Base-by-base conservation (phyloP, 1,139 yeast genomes). In the Magnusiomyces sp. region DNA sequence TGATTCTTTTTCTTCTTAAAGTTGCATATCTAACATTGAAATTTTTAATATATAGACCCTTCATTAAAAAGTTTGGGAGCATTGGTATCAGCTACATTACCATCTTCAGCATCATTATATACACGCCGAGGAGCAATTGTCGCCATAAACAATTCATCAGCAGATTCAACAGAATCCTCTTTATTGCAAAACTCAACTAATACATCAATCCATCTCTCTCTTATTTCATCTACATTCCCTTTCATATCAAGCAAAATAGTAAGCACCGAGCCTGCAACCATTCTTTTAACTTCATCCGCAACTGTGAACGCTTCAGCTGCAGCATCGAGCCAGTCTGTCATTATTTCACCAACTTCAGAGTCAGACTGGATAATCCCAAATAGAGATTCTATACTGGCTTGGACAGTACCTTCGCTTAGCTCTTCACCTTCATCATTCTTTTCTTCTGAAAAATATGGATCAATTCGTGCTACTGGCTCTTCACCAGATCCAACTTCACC, bases 311-410 rank as follows among this genome's bases (percentile, higher is more conserved):
- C 19, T 7, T 27, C 33, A 2, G 16, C 36, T 2, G 17, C 34
- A n/a, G 17, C 16, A 6, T 14, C 17, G 2, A 14, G 20, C 14
- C 11, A 3, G 4, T 37, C 40, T 10, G 38, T 42, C 2, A 27
- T 42, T 5, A 32, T 42, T 16, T 14, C 38, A 2, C 38, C 45
- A 13, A 42, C 38, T 2, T 17, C 38, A 9, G 37, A 16, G n/a
- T 23, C 6, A 11, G 38, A 42, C 11, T 42, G 45, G 45, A 23
- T 42, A 10, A 33, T 42, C 10, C 45, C 45, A 5, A 19, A 42
- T 17, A 14, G 38, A 4, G 38, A 16, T 27, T 5, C 29, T 14
- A 19, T 42, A 10, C 29, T 42, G 2, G 45, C 45, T 2, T 42
- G 45, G 45, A 20, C 42, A 11, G 42, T 27, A 17, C 31, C 20